These are phyloP conservation scores for Saturnispora bothae DNA, from an alignment of 805 yeast species.

Conservation along the genomic window DNA sequence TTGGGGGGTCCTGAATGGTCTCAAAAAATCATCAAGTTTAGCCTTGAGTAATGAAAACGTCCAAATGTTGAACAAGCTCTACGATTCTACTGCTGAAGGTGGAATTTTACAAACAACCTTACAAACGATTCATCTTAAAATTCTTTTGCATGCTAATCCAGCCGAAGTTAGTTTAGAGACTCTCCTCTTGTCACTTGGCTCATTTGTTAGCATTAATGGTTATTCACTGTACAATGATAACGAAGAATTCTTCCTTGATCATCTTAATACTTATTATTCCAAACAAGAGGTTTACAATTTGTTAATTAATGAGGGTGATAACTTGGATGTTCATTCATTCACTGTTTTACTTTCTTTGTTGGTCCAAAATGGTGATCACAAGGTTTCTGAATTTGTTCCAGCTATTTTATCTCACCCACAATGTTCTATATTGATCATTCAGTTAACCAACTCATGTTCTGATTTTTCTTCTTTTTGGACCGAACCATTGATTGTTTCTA, in stretches of 20 bases:
- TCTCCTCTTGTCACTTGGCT: conserved; percentile 28
- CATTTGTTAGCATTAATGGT: conserved; percentile 29
- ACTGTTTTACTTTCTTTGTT: conserved; percentile 13
- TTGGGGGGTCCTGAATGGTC: conserved; percentile 47
- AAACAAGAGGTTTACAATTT: conserved; percentile 12
- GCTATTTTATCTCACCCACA: conserved; percentile 13
- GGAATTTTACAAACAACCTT: conserved; percentile 38
- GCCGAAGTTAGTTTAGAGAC: conserved; percentile 20
- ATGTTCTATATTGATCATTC: conserved; percentile 14
- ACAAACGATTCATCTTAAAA: conserved; percentile 42
- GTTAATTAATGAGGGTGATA: conserved; percentile 6
- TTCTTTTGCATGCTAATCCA: conserved; percentile 32
- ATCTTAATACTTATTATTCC: conserved; percentile 16
- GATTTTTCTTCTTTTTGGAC: conserved; percentile 14
- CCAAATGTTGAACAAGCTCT: conserved; percentile 25
- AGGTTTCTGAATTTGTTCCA: conserved; percentile 11
- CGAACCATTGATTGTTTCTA: conserved; percentile 15
- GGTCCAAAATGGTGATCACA: conserved; percentile 5
- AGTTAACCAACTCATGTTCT: conserved; percentile 13
- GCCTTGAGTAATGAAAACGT: conserved; percentile 23
- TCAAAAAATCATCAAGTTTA: conserved; percentile 18
- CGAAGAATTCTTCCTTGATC: conserved; percentile 32
- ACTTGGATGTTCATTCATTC: conserved; percentile 15
- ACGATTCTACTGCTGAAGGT: conserved; percentile 25
- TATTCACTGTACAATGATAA: conserved; percentile 26